Conservation (phyloP, 2,329 filamentous ascomycete species). For the Colletotrichum zoysiae region DNA sequence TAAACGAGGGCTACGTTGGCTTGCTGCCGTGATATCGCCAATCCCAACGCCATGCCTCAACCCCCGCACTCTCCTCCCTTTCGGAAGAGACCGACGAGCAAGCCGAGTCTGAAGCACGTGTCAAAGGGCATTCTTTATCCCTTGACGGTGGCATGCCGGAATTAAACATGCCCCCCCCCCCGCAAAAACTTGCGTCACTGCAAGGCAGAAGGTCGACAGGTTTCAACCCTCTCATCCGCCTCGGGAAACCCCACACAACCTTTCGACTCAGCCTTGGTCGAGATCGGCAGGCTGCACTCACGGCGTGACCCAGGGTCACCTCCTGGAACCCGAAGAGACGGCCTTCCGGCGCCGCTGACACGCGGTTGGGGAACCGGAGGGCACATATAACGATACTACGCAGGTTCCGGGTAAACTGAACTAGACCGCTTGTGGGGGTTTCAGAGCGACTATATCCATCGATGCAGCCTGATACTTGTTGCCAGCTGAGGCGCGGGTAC, state of each 20-base stretch:
- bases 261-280: constrained; percentile 7
- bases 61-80: constrained; percentile 3
- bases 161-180: constrained; percentile 21
- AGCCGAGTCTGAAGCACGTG: constrained; percentile 29
- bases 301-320: too few species aligned
- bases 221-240: constrained; percentile 1
- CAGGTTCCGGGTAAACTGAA: too few species aligned
- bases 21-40: constrained; percentile 17
- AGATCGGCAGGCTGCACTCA: neutral
- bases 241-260: too few species aligned
- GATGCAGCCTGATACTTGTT: constrained; percentile 22
- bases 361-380: neutral
- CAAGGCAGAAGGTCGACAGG: neutral
- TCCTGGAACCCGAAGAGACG: neutral
- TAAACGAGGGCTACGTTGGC: neutral
- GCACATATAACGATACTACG: neutral
- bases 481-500: constrained; percentile 21
- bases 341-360: constrained; percentile 2
- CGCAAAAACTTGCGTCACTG: constrained; percentile 21
- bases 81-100: neutral
- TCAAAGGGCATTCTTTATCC: neutral
- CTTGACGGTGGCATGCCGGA: constrained; percentile 19
- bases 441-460: too few species aligned
- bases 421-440: too few species aligned
- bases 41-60: constrained; percentile 7